Base-by-base conservation (phyloP, 306 rosid species). In the Prunus padus region DNA sequence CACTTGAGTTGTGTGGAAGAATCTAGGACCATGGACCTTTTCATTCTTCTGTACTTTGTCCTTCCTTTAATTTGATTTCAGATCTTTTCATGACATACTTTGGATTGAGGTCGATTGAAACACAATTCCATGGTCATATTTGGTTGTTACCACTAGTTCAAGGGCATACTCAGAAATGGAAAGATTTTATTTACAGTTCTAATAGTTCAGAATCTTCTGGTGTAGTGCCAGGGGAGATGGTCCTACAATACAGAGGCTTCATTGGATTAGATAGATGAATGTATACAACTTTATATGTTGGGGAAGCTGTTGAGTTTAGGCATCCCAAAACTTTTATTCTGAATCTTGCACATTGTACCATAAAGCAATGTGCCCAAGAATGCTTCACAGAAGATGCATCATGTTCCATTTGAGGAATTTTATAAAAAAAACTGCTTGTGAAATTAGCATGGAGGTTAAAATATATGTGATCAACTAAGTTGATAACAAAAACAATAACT, bases 1-100 rank as follows among this genome's bases (percentile, higher is more conserved):
- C 82, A 79, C 86, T 88, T 83, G 72, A 88, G 69, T 77, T 78
- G 75, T 73, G 81, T 77, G 82, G 83, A 78, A 85, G 82, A 79
- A 80, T 76, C 76, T 69, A 77, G 87, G 89, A 81, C 80, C 86
- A 60, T 63, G 65, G 72, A 71, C 66, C 82, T 80, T 79, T 87
- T 84, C 79, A 16, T 79, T 84, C 73, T 65, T 23, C 37, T 78
- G 84, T 75, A 81, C 85, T 84, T 31, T 55, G 40, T 81, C 68
- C 76, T 64, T 82, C 81, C 83, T 77, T 56, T 84, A 65, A 79
- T 75, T 79, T 52, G 77, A 82, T 45, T 75, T 85, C 74, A 45
- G 80, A 55, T 84, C 57, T 50, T 81, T 87, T 80, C 63, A 73
- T 61, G 16, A 51, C 76, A 67, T 67, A 62, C 74, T 76, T 71